Evolutionary conservation across 2,329 filamentous ascomycete genomes (phyloP).

Genomic region (Stagonosporopsis tanaceti): DNA sequence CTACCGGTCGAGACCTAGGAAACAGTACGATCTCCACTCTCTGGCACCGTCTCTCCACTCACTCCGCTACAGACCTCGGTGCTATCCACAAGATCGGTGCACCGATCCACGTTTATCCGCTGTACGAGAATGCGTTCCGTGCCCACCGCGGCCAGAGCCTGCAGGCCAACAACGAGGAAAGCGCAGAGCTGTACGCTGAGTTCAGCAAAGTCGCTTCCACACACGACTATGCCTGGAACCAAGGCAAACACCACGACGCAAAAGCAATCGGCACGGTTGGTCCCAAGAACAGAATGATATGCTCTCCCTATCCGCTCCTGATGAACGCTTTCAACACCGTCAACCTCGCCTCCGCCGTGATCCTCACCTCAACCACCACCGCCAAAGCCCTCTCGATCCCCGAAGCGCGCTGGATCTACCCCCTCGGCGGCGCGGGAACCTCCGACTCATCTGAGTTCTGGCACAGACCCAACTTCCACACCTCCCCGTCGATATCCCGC

Average conservation of each 20-base stretch:
- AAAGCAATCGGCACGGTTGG: constrained; percentile 63
- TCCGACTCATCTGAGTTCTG: constrained; percentile 68
- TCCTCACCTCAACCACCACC: constrained; percentile 66
- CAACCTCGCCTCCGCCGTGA: constrained; percentile 67
- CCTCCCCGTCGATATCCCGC: constrained; percentile 65
- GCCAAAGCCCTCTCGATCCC: constrained; percentile 65
- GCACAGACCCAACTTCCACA: constrained; percentile 66
- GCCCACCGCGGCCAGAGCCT: constrained; percentile 64
- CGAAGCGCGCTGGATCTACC: constrained; percentile 67
- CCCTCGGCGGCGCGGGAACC: constrained; percentile 69
- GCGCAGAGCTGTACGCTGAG: constrained; percentile 65
- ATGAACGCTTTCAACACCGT: constrained; percentile 78
- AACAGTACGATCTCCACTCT: constrained; percentile 48
- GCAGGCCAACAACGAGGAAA: constrained; percentile 65
- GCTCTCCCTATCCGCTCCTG: constrained; percentile 70
- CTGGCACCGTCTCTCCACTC: constrained; percentile 24
- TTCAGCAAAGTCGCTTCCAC: constrained; percentile 65
- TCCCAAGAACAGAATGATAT: constrained; percentile 71
- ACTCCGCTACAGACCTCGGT: constrained; percentile 58
- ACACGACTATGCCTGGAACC: constrained; percentile 66
- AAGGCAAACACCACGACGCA: constrained; percentile 58
- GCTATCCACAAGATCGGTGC: constrained; percentile 66
- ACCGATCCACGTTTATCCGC: constrained; percentile 72
- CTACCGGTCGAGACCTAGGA: constrained; percentile 57
- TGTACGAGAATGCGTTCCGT: constrained; percentile 71